Evolutionary conservation across 2,329 filamentous ascomycete genomes (phyloP), one percentile per base, ranked within the genome.

Genomic region (Pseudopithomyces maydicus): DNA sequence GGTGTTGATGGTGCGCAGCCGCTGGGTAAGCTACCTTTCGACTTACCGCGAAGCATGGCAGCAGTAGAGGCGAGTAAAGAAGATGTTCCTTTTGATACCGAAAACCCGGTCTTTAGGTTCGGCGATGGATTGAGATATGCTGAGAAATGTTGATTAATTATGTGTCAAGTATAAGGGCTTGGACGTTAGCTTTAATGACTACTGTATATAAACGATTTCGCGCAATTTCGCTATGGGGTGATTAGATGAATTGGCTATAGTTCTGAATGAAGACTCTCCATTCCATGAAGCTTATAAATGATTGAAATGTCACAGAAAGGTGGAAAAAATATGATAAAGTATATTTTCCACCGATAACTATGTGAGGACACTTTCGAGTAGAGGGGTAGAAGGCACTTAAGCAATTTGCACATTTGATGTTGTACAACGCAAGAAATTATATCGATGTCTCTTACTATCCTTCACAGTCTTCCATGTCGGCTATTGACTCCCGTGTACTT

Each of bases 11-110:
- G 68, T 1, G 72, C 70, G 7, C 62, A 65, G 12, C 81, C 81
- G 0, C 62, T 76, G 54, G 80, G 81, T 0, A 77, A 71, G 65
- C 57, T 82, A 55, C 80, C 80, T 0, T 81, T 81, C 63, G 81
- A 83, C 63, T 52, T 84, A 33, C 80, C 81, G 0, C 63, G 77
- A 11, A 80, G 78, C 6, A 74, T 76, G 59, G 73, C 68, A 43
- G 81, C 80, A 1, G 81, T 81, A 0, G 73, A 76, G 44, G 73
- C 58, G 15, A 65, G 55, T 20, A 59, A 54, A 38, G 73, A 73
- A 57, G 74, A 77, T 52, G 67, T 77, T 46, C 74, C 74, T 0
- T 77, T 76, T 56, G 75, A 77, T 59, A 77, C 74, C 0, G 62
- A 60, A 45, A 62, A 77, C 49, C 73, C 74, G 1, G 64, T 73